phyloP scores from a whole-genome alignment of 805 yeast genomes.

The Wickerhamomyces queroliae region DNA sequence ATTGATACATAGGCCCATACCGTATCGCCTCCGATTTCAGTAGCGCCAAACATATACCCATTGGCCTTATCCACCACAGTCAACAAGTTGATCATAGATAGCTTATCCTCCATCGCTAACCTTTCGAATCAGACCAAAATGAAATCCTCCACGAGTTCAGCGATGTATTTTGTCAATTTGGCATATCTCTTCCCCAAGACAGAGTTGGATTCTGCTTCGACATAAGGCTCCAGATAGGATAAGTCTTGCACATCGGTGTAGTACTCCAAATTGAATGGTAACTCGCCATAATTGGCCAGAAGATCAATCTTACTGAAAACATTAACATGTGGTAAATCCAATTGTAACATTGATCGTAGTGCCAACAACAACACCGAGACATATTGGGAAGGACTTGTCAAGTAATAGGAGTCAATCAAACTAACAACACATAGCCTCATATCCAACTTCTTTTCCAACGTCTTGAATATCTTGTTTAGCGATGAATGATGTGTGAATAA shows the following conservation, averaged over 20 bases:
- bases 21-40: conserved; percentile 95
- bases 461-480: conserved; percentile 58
- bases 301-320: conserved; percentile 89
- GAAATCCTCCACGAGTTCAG: conserved; percentile 81
- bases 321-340: conserved; percentile 89
- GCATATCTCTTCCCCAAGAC: conserved; percentile 56
- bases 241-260: conserved; percentile 93
- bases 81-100: conserved; percentile 80
- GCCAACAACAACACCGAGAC: conserved; percentile 76
- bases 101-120: conserved; percentile 84
- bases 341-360: conserved; percentile 85
- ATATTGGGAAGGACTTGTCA: conserved; percentile 86
- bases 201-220: conserved; percentile 69
- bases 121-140: conserved; percentile 87
- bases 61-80: conserved; percentile 82
- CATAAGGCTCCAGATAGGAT: conserved; percentile 54
- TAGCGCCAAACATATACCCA: conserved; percentile 89
- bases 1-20: too few relatives aligned
- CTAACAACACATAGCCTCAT: conserved; percentile 81
- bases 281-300: conserved; percentile 65
- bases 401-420: conserved; percentile 73
- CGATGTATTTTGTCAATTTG: conserved; percentile 67
- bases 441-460: conserved; percentile 55
- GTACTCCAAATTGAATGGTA: conserved; percentile 78
- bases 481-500: conserved; percentile 87